These are phyloP conservation scores for Corynespora cassiicola DNA, from an alignment of 2,329 filamentous ascomycete species.

Conservation along the genomic window DNA sequence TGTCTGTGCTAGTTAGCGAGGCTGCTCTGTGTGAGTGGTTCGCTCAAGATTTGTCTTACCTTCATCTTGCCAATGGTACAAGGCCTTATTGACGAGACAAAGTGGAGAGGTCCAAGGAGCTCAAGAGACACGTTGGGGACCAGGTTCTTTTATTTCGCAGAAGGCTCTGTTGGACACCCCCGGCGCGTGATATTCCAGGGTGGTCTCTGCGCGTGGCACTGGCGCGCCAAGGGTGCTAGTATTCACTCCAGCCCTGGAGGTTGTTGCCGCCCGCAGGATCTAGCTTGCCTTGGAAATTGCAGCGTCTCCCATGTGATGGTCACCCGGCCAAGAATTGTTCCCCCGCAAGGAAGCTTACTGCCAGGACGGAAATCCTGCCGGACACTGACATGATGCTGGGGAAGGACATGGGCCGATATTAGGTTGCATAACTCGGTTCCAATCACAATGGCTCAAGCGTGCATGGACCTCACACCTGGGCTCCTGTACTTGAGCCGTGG, in stretches of 20 bases:
- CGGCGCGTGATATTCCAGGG: slow-evolving; percentile 27
- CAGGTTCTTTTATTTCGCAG: no score
- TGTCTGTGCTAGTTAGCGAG: slow-evolving; percentile 19
- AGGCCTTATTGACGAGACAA: no score
- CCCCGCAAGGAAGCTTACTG: slow-evolving; percentile 30
- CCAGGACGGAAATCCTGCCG: slow-evolving; percentile 14
- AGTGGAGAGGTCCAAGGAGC: slow-evolving; percentile 4
- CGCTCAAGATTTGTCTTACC: slow-evolving; percentile 15
- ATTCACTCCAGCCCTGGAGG: slow-evolving; percentile 15
- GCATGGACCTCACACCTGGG: no score
- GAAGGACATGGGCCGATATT: slow-evolving; percentile 29
- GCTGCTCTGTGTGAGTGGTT: slow-evolving; percentile 1
- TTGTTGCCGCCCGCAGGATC: no score
- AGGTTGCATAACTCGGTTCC: slow-evolving; percentile 9
- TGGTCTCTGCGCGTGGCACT: slow-evolving; percentile 16
- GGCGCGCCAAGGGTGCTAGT: slow-evolving; percentile 10
- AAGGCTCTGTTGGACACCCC: no score
- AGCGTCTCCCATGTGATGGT: slow-evolving; percentile 11
- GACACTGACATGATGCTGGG: slow-evolving; percentile 24
- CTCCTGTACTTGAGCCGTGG: no score
- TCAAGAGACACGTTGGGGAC: no score
- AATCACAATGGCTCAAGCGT: no score
- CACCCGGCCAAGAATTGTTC: slow-evolving; percentile 17
- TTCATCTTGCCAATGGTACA: slow-evolving; percentile 40
- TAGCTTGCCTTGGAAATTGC: neutral